Percentiles rank a stretch among this genome's conserved stretches.
Evolutionary conservation across 2,329 filamentous ascomycete genomes (phyloP).

Genomic region (Ophiocordyceps unilateralis): DNA sequence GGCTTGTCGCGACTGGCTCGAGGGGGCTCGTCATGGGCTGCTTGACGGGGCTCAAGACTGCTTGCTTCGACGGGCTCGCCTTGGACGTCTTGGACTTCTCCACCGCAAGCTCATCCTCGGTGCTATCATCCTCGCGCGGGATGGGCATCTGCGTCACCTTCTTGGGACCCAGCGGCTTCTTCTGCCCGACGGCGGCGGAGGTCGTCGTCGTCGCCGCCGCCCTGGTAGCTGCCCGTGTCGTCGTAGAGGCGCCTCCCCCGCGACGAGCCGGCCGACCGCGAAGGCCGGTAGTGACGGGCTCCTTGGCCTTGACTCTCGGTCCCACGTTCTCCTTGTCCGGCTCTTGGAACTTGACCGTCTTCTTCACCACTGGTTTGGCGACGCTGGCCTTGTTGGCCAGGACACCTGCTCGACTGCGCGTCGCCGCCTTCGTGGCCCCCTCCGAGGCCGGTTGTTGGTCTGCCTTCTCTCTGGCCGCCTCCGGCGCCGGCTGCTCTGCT

Average conservation of each 20-base stretch:
- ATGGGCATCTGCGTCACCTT: constrained; percentile 42
- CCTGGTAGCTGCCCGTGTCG: constrained; percentile 15
- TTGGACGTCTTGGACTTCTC: constrained; percentile 22
- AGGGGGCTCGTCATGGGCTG: constrained; percentile 10
- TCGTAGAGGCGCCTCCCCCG: constrained; percentile 14
- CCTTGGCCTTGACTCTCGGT: constrained; percentile 22
- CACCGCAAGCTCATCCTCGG: constrained; percentile 42
- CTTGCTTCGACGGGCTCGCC: constrained; percentile 24
- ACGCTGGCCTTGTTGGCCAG: constrained; percentile 13
- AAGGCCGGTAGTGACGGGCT: constrained; percentile 17
- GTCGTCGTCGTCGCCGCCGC: constrained; percentile 12
- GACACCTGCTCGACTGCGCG: constrained; percentile 9
- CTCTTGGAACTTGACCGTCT: constrained; percentile 46
- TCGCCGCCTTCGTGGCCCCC: constrained; percentile 6
- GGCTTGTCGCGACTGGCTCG: neutral
- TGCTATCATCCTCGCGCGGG: constrained; percentile 20
- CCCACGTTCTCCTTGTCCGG: constrained; percentile 47
- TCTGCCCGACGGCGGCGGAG: constrained; percentile 10
- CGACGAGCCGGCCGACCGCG: constrained; percentile 26
- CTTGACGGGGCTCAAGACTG: constrained; percentile 40
- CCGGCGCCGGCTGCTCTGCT: constrained; percentile 8
- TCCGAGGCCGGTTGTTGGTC: neutral
- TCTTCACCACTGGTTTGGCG: constrained; percentile 32
- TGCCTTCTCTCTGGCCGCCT: constrained; percentile 12
- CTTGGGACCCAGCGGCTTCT: constrained; percentile 43